Conservation (phyloP, 768 basidiomycete genomes). For the Psilocybe azurescens region DNA sequence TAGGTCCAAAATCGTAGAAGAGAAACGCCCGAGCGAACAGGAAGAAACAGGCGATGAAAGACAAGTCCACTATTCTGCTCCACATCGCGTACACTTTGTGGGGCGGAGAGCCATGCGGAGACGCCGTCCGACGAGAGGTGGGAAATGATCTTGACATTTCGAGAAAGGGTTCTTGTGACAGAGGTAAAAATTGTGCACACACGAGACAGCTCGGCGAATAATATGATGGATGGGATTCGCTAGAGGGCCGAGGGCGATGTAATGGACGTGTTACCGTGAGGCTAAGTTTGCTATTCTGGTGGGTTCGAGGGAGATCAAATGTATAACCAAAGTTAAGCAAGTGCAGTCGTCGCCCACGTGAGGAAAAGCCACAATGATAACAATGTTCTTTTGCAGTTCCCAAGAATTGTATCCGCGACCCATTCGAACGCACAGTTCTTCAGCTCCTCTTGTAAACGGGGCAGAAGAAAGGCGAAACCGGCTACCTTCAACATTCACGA, state of each 20-base stretch:
- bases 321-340: background rate
- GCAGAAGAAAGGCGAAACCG: background rate
- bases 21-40: slow-evolving; percentile 6
- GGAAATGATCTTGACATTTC: slow-evolving; percentile 6
- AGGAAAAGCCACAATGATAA: background rate
- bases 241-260: background rate
- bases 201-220: background rate
- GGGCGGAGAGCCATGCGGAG: slow-evolving; percentile 4
- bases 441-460: background rate
- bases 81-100: background rate
- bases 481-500: background rate
- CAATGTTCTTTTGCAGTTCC: background rate
- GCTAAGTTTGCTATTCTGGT: background rate
- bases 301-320: background rate
- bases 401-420: background rate
- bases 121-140: background rate
- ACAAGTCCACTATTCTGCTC: background rate
- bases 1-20: background rate
- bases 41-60: slow-evolving; percentile 1
- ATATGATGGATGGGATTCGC: background rate
- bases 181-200: background rate
- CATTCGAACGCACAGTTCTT: background rate
- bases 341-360: background rate
- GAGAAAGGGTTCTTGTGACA: background rate
- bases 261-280: background rate